Base-by-base conservation (phyloP, 495 filamentous ascomycete genomes). In the Neurospora sp. region DNA sequence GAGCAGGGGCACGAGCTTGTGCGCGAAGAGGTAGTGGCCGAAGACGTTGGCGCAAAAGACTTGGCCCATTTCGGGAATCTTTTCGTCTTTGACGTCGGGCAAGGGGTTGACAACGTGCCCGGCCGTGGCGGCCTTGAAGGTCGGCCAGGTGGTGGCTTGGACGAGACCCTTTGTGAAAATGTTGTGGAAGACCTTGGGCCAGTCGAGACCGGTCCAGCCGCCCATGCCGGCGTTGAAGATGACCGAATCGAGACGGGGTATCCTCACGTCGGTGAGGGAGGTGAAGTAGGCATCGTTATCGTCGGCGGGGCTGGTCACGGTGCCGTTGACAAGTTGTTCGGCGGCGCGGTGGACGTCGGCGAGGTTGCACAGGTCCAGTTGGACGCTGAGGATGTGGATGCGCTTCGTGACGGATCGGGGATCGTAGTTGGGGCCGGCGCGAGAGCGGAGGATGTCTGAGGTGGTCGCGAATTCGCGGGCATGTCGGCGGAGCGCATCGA, bases 21-120 rank as follows among this genome's bases (percentile, higher is more conserved):
- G 94, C 20, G 88, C 88, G 22, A 99, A 91, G 75, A 98, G 83
- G 79, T 99, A 98, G 82, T 98, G 96, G 1, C 96, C 96, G 78
- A 99, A 97, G 39, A 97, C 87, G 78, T 98, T 98, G 70, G 94
- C 89, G 80, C 90, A 91, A 81, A 98, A 99, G 8, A 98, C 87
- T 70, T 90, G 83, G 3, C 94, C 96, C 0, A 98, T 82, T 4
- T 39, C 39, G 9, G 37, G 68, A 3, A 18, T 38, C 44, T 48
- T 70, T 0, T 70, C 9, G 20, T 42, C 48, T 2, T 73, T 68
- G 10, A 40, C 68, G 16, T 72, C 40, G 59, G 79, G 72, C 70
- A 83, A 20, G 81, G 89, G 74, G 71, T 76, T 77, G 7, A 86
- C 75, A 1, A 88, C 75, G 44, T 85, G 84, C 16, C 94, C 94